A percentile compares a stretch with the other conserved stretches of the same genome.
Evolutionary conservation across 2,329 filamentous ascomycete genomes (phyloP).

Genomic region (Dactylellina haptotyla): DNA sequence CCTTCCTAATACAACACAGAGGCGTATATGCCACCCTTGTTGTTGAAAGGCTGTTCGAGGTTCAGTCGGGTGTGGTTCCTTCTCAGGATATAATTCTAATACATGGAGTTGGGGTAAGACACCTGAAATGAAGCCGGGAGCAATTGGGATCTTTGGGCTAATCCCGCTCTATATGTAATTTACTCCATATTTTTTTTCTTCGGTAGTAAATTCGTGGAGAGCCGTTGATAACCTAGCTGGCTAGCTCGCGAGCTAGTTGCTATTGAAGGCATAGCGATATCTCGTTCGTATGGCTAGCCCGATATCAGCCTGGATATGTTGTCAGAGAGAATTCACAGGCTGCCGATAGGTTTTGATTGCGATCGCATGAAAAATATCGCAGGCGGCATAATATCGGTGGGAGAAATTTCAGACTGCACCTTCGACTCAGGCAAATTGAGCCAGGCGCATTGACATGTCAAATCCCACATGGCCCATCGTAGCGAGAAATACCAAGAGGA

Average conservation of each 20-base stretch:
- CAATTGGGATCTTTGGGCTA: slow-evolving; percentile 37
- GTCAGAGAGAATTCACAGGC: background rate
- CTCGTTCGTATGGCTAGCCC: background rate
- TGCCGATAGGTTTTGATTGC: background rate
- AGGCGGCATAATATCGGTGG: slow-evolving; percentile 31
- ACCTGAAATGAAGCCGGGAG: slow-evolving; percentile 18
- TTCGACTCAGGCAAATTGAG: slow-evolving; percentile 1
- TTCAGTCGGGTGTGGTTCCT: slow-evolving; percentile 49
- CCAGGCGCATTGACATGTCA: slow-evolving; percentile 27
- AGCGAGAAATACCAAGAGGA: background rate
- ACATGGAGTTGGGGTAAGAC: slow-evolving; percentile 49
- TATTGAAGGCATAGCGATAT: background rate
- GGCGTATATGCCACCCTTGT: slow-evolving; percentile 20
- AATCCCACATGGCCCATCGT: slow-evolving; percentile 41
- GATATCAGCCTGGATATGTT: slow-evolving; percentile 2
- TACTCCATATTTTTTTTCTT: slow-evolving; percentile 19
- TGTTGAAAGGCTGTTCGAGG: slow-evolving; percentile 29
- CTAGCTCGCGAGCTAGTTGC: background rate
- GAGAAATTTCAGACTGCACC: slow-evolving; percentile 7
- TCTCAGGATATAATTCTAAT: slow-evolving; percentile 50
- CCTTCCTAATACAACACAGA: slow-evolving; percentile 52
- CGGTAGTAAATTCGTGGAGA: background rate
- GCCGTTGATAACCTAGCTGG: slow-evolving; percentile 1
- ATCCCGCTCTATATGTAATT: slow-evolving; percentile 15
- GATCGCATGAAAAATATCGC: slow-evolving; percentile 24